A percentile compares a stretch with the other conserved stretches of the same genome.
phyloP scores from a whole-genome alignment of 257 asterid genomes.

The Paulownia fortunei region DNA sequence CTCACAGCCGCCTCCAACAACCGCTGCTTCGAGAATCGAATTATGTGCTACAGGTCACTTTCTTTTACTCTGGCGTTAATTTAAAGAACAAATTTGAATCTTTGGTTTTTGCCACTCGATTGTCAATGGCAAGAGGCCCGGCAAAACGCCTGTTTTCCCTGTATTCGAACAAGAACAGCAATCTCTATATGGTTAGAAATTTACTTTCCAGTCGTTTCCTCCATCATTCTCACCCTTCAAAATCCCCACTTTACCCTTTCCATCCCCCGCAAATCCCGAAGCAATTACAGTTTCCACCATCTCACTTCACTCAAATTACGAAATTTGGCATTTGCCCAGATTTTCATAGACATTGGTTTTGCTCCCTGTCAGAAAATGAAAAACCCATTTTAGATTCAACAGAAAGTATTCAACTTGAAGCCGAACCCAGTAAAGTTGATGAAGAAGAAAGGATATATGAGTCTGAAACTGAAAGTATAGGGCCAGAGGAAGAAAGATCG shows the following conservation, averaged over 20 bases:
- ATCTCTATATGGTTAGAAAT: conserved; percentile 35
- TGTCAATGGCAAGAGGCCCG: conserved; percentile 64
- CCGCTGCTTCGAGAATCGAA: conserved; percentile 5
- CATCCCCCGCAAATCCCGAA: conserved; percentile 18
- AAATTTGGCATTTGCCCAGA: conserved; percentile 22
- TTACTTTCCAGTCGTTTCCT: conserved; percentile 38
- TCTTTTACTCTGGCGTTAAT: neutral
- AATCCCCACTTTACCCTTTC: conserved; percentile 28
- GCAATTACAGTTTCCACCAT: conserved; percentile 30
- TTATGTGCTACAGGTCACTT: conserved; percentile 28
- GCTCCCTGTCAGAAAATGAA: conserved; percentile 45
- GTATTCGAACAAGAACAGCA: conserved; percentile 43
- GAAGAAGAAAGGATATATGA: conserved; percentile 31
- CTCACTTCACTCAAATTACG: conserved; percentile 26
- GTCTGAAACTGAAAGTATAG: conserved; percentile 17
- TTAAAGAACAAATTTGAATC: neutral
- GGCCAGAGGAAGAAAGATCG: conserved; percentile 32
- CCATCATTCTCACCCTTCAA: conserved; percentile 39
- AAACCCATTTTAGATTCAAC: conserved; percentile 31
- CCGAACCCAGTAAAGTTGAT: conserved; percentile 30
- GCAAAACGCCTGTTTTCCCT: conserved; percentile 52
- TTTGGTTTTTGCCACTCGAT: conserved; percentile 7
- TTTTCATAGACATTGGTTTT: conserved; percentile 39
- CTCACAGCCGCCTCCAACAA: conserved; percentile 9
- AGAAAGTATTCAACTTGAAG: conserved; percentile 26